These are phyloP conservation scores for Mycena olivaceomarginata DNA, from an alignment of 768 basidiomycete genomes.

Conservation along the genomic window DNA sequence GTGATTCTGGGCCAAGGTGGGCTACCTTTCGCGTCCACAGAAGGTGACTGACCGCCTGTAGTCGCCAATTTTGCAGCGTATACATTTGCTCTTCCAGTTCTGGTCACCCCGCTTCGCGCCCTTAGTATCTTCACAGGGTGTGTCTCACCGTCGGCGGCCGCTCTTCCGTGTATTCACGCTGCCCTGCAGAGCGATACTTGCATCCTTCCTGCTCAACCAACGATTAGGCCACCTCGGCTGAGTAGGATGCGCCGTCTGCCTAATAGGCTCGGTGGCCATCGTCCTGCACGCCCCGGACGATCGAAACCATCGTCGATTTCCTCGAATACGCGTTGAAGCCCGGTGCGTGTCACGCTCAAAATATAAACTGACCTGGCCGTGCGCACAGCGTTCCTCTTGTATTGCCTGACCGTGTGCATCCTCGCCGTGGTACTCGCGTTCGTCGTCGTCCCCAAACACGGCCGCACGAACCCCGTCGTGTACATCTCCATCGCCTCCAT, in stretches of 20 bases:
- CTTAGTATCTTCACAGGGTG: slow-evolving; percentile 97
- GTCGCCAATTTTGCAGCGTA: slow-evolving; percentile 97
- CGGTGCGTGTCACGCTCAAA: slow-evolving; percentile 66
- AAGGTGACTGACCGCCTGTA: slow-evolving; percentile 48
- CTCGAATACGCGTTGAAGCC: slow-evolving; percentile 93
- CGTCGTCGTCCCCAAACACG: slow-evolving; percentile 84
- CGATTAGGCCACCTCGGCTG: slow-evolving; percentile 95
- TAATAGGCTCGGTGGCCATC: slow-evolving; percentile 94
- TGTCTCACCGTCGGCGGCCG: slow-evolving; percentile 47
- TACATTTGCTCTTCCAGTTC: slow-evolving; percentile 97
- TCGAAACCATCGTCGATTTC: slow-evolving; percentile 96
- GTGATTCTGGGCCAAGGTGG: slow-evolving; percentile 96
- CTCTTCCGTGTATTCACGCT: slow-evolving; percentile 22
- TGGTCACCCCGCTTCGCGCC: slow-evolving; percentile 99
- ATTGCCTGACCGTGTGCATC: slow-evolving; percentile 89
- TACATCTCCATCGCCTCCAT: slow-evolving; percentile 98
- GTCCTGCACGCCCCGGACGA: slow-evolving; percentile 97
- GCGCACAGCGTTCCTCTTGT: slow-evolving; percentile 88
- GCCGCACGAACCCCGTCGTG: slow-evolving; percentile 91
- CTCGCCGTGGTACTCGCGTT: slow-evolving; percentile 93
- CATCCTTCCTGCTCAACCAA: slow-evolving; percentile 95
- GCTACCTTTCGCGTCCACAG: slow-evolving; percentile 12
- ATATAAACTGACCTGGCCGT: background rate
- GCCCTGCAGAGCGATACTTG: slow-evolving; percentile 87
- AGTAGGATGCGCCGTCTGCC: slow-evolving; percentile 88